Evolutionary conservation across 352 stramenopile genomes (phyloP).

Genomic region (Albugo candida): DNA sequence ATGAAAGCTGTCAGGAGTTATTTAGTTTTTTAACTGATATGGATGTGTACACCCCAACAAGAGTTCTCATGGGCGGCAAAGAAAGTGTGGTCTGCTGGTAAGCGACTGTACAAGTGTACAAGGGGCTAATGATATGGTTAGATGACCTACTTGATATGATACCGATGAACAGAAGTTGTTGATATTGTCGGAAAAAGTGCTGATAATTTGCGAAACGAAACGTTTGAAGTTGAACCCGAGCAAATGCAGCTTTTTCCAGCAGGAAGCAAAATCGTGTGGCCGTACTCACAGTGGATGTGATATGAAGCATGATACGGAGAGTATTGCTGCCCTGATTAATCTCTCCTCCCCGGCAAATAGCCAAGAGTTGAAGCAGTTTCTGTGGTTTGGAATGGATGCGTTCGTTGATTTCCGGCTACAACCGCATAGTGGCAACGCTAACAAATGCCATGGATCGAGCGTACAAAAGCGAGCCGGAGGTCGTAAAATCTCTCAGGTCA

Average conservation of each 20-base stretch:
- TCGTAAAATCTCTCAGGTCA: background rate
- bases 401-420: slow-evolving; percentile 3
- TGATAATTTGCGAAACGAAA: slow-evolving; percentile 3
- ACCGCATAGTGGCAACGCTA: background rate
- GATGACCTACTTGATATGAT: slow-evolving; percentile 12
- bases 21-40: too few species aligned
- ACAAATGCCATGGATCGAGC: background rate
- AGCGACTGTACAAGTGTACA: too few species aligned
- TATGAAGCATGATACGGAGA: slow-evolving; percentile 5
- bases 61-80: too few species aligned
- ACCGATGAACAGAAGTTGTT: slow-evolving; percentile 3
- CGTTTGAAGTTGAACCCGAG: slow-evolving; percentile 3
- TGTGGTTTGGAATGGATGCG: slow-evolving; percentile 7
- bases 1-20: too few species aligned
- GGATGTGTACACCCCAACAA: too few species aligned
- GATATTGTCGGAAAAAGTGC: slow-evolving; percentile 3
- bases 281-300: background rate
- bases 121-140: slow-evolving; percentile 11
- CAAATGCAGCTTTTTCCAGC: slow-evolving; percentile 2
- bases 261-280: slow-evolving; percentile 5
- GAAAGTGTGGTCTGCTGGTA: too few species aligned
- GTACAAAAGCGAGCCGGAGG: slow-evolving; percentile 1
- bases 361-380: slow-evolving; percentile 5
- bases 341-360: background rate
- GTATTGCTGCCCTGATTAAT: slow-evolving; percentile 3